Base-by-base conservation (phyloP, 2,329 filamentous ascomycete genomes). In the Aspergillus pseudotamarii region DNA sequence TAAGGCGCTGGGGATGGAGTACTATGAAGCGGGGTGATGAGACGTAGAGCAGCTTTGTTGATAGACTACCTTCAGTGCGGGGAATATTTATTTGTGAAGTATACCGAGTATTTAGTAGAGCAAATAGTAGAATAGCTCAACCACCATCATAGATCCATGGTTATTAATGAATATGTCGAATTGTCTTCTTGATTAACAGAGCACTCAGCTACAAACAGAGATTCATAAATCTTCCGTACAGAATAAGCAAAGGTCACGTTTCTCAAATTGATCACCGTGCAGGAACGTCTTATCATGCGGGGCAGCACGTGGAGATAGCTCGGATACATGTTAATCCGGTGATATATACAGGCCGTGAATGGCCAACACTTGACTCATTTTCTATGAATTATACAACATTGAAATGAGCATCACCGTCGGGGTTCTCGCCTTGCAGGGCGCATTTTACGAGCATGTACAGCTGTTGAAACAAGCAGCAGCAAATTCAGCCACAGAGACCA, bases 401-500 rank as follows among this genome's bases (percentile, higher is more conserved):
- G 61, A 59, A 68, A 73, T 74, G 71, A 66, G 63, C 34, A 76
- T 87, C 61, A 87, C 84, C 19, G 81, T 89, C 54, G 88, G 88
- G 66, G 87, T 89, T 38, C 82, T 90, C 43, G 88, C 95, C 69
- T 86, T 99, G 21, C 95, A 99, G 80, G 95, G 95, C 71, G 94
- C 94, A 62, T 97, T 98, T 78, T 85, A 88, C 72, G 94, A 99
- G 78, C 94, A 99, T 81, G 77, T 97, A 62, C 84, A 88, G 68
- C 86, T 96, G 43, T 84, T 98, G 43, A 85, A 86, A 68, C 84
- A 86, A 66, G 93, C 94, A 6, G 86, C 88, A 2, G 74, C 79
- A n/a, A 78, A 80, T 26, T 75, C 91, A 59, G 23, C 56, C 26
- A 38, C 68, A 26, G 63, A 61, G 58, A 61, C 66, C 65, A 54